phyloP scores from a whole-genome alignment of 1,284 basidiomycete genomes.

The Garcileccinum viscosum region DNA sequence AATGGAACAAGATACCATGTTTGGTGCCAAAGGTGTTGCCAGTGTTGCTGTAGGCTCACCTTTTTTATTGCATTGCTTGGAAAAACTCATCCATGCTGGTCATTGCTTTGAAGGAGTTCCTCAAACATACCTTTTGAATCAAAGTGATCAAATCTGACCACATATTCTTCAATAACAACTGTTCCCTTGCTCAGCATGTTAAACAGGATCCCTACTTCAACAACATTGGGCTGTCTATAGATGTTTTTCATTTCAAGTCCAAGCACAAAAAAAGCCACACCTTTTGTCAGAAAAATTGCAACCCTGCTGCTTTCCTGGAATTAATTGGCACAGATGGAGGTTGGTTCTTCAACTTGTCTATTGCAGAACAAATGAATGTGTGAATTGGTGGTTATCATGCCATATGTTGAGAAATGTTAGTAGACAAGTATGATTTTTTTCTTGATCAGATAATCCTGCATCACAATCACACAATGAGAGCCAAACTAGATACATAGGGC shows the following conservation, averaged over 20 bases:
- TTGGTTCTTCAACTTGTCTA: slow-evolving; percentile 40
- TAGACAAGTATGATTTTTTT: slow-evolving; percentile 37
- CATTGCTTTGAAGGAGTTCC: too few species aligned
- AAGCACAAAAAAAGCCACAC: too few species aligned
- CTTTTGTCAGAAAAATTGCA: too few species aligned
- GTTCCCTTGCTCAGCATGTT: too few species aligned
- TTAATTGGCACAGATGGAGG: slow-evolving; percentile 25
- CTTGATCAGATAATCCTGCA: slow-evolving; percentile 46
- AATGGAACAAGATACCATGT: background rate
- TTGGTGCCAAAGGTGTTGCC: background rate
- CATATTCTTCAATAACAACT: too few species aligned
- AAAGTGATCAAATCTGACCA: background rate
- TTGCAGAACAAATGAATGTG: slow-evolving; percentile 30
- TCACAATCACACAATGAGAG: slow-evolving; percentile 22
- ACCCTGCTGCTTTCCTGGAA: too few species aligned
- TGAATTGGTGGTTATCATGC: slow-evolving; percentile 35
- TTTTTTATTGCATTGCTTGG: background rate
- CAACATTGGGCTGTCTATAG: too few species aligned
- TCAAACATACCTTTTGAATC: background rate
- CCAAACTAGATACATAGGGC: slow-evolving; percentile 6
- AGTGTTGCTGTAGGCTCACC: background rate
- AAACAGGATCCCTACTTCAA: too few species aligned
- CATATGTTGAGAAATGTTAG: slow-evolving; percentile 35
- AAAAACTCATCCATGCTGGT: too few species aligned
- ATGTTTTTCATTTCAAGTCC: too few species aligned